Conservation (phyloP, 2,329 filamentous ascomycete species). For the Colletotrichum sidae region DNA sequence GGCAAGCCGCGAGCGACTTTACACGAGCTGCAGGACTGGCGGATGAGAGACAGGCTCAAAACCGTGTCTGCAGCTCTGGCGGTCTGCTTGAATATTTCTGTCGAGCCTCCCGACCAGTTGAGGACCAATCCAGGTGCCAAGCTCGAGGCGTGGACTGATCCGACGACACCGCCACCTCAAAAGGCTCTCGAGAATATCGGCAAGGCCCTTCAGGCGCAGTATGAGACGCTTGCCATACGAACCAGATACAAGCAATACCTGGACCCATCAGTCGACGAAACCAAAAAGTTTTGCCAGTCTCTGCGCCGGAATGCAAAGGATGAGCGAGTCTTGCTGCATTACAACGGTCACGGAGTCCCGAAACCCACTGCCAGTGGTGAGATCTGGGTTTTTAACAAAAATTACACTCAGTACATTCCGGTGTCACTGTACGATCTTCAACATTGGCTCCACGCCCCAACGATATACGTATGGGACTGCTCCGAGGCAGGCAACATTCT, state of each 20-base stretch:
- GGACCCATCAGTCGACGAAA: slow-evolving; percentile 96
- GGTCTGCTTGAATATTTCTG: slow-evolving; percentile 95
- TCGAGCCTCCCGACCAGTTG: slow-evolving; percentile 96
- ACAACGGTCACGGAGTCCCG: slow-evolving; percentile 97
- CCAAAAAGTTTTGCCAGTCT: slow-evolving; percentile 94
- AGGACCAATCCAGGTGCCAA: slow-evolving; percentile 95
- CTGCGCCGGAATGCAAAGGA: slow-evolving; percentile 93
- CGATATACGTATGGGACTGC: slow-evolving; percentile 97
- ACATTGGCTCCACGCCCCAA: slow-evolving; percentile 94
- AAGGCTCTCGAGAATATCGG: slow-evolving; percentile 95
- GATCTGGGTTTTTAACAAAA: slow-evolving; percentile 99
- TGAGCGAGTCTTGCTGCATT: slow-evolving; percentile 96
- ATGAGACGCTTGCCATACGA: slow-evolving; percentile 92
- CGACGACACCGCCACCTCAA: slow-evolving; percentile 80
- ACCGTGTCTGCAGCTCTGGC: slow-evolving; percentile 95
- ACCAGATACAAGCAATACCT: slow-evolving; percentile 98
- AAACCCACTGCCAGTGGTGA: slow-evolving; percentile 95
- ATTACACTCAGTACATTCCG: slow-evolving; percentile 98
- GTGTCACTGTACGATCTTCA: slow-evolving; percentile 96
- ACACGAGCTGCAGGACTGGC: slow-evolving; percentile 87
- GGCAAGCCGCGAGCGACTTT: slow-evolving; percentile 81
- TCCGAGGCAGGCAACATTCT: slow-evolving; percentile 97
- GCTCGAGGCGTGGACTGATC: slow-evolving; percentile 97
- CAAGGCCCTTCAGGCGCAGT: slow-evolving; percentile 94
- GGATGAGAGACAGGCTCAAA: slow-evolving; percentile 95